These are phyloP conservation scores for Botryotinia convoluta DNA, from an alignment of 2,329 filamentous ascomycete genomes.

Conservation along the genomic window DNA sequence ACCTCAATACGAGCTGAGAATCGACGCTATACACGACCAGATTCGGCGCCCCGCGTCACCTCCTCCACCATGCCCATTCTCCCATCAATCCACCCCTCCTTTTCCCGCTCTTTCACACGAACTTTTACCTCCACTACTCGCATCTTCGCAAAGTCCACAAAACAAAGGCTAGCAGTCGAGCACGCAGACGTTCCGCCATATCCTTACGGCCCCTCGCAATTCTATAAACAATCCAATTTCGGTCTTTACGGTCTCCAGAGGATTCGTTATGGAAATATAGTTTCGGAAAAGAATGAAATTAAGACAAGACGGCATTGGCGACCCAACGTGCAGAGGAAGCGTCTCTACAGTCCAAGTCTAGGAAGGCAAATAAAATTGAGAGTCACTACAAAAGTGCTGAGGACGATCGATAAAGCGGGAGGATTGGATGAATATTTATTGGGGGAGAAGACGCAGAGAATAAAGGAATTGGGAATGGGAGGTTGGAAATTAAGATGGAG, in stretches of 20 bases:
- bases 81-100: constrained; percentile 30
- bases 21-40: neutral
- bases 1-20: neutral
- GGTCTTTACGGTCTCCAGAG: constrained; percentile 69
- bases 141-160: constrained; percentile 39
- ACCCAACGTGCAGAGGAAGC: constrained; percentile 64
- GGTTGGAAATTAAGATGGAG: constrained; percentile 91
- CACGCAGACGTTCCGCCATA: constrained; percentile 54
- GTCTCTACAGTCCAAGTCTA: constrained; percentile 63
- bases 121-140: constrained; percentile 37
- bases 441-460: constrained; percentile 70
- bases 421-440: constrained; percentile 90
- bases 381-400: constrained; percentile 66
- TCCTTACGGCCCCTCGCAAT: constrained; percentile 65
- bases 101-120: constrained; percentile 34
- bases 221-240: constrained; percentile 78
- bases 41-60: neutral
- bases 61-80: constrained; percentile 29
- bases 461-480: constrained; percentile 83
- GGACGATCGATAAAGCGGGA: constrained; percentile 78
- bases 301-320: constrained; percentile 73
- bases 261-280: constrained; percentile 77
- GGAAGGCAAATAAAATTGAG: constrained; percentile 63
- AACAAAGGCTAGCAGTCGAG: constrained; percentile 38
- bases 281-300: constrained; percentile 63